Evolutionary conservation across 495 filamentous ascomycete species (phyloP), one percentile per base, ranked within the genome.

Genomic region (Schizothecium vesticola): DNA sequence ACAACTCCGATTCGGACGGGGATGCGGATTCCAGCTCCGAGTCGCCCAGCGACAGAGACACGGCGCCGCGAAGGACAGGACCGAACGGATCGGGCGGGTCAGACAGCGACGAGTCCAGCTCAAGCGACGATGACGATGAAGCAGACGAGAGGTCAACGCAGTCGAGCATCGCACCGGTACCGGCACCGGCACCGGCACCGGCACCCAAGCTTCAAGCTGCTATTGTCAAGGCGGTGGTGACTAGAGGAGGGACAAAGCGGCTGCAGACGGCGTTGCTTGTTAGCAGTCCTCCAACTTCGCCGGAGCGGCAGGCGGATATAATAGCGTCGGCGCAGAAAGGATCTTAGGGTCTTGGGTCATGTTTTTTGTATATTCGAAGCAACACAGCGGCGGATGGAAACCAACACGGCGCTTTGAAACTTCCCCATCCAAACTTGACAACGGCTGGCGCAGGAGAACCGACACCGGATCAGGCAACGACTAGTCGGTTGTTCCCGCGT

Each of bases 211-310:
- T 26, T 26, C 26, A 25, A 16, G 24, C 58, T 1, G 24, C 58
- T 19, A 26, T 59, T 28, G 26, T 59, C 58, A 59, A 59, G 23
- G 58, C 22, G 2, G 58, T 19, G 11, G 58, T 12, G 22, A n/a
- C 16, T 5, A 51, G 43, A 9, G 58, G 58, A 25, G 58, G 23
- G 5, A 59, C 24, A 3, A 66, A 66, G 22, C 65, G 57, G 57
- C 23, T 66, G 65, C 28, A 66, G 57, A 60, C 56, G 4, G 23
- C 56, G 8, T 21, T 66, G 24, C 56, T 19, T 10, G 65, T 66
- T 1, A 66, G 59, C 12, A 66, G 65, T 36, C 65, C 65, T 7
- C 65, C 65, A 23, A 66, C 65, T 28, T 66, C 65, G 10, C 65
- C 65, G 9, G 65, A 66, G 57, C 22, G 65, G 7, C 26, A 31